Conservation (phyloP, 495 filamentous ascomycete species). For the Endocarpon pusillum region DNA sequence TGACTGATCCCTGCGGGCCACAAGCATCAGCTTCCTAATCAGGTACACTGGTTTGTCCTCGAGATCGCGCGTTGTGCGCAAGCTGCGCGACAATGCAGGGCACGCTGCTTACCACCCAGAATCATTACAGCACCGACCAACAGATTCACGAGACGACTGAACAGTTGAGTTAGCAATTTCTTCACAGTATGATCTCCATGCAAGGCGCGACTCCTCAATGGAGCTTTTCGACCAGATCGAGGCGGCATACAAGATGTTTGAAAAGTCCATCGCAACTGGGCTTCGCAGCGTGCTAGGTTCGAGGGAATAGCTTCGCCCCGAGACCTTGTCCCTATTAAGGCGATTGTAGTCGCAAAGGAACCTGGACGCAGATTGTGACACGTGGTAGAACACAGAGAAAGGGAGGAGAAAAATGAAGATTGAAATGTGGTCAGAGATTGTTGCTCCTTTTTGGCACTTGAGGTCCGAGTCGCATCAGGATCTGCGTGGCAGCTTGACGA, state of each 20-base stretch:
- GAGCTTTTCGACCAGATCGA: neutral
- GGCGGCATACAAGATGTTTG: slow-evolving; percentile 38
- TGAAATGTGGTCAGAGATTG: too few relatives aligned
- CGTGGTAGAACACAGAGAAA: too few relatives aligned
- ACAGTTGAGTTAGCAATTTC: slow-evolving; percentile 12
- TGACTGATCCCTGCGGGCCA: neutral
- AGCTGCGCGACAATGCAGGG: slow-evolving; percentile 37
- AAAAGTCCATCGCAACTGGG: slow-evolving; percentile 37
- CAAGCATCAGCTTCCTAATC: neutral
- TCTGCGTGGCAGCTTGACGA: too few relatives aligned
- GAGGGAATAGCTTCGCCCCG: too few relatives aligned
- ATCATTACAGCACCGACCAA: slow-evolving; percentile 77
- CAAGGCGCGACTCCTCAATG: slow-evolving; percentile 1
- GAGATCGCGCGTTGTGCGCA: neutral
- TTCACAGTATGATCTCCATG: neutral
- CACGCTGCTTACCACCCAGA: slow-evolving; percentile 76
- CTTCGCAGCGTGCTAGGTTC: too few relatives aligned
- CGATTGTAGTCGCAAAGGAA: too few relatives aligned
- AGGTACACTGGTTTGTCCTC: neutral
- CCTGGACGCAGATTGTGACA: too few relatives aligned
- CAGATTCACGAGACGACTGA: slow-evolving; percentile 85
- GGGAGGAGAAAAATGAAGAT: too few relatives aligned
- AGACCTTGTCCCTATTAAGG: too few relatives aligned
- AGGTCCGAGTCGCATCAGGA: too few relatives aligned
- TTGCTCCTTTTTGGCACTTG: too few relatives aligned